Conservation (phyloP, 495 filamentous ascomycete species). For the Neurospora sp. region DNA sequence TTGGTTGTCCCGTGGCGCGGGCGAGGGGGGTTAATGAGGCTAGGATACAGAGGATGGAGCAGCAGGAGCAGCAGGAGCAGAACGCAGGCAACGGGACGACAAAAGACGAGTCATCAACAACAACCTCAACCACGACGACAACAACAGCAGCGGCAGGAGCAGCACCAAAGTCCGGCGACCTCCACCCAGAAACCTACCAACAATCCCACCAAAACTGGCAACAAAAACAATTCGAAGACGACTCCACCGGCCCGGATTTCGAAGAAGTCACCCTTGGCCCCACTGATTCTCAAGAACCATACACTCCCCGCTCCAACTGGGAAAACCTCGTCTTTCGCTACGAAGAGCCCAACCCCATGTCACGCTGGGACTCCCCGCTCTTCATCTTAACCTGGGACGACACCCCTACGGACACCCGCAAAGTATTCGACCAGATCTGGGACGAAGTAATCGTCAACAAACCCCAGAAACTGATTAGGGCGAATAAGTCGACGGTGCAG, state of each 20-base stretch:
- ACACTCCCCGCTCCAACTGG: slow-evolving; percentile 54
- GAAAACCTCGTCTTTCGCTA: slow-evolving; percentile 92
- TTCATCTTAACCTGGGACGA: slow-evolving; percentile 85
- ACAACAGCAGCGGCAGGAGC: neutral
- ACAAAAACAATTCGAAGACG: neutral
- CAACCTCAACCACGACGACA: neutral
- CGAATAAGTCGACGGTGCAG: slow-evolving; percentile 74
- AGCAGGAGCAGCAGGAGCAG: slow-evolving; percentile 1
- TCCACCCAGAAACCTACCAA: slow-evolving; percentile 1
- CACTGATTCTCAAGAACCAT: slow-evolving; percentile 30
- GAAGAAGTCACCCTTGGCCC: slow-evolving; percentile 14
- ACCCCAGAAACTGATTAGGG: slow-evolving; percentile 50
- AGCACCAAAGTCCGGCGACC: neutral
- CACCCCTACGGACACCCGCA: slow-evolving; percentile 36
- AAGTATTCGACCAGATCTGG: slow-evolving; percentile 55
- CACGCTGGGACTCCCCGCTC: slow-evolving; percentile 86
- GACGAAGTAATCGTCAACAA: slow-evolving; percentile 54
- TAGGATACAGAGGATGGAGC: slow-evolving; percentile 21
- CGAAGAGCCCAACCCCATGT: slow-evolving; percentile 94
- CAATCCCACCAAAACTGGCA: neutral
- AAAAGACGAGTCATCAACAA: slow-evolving; percentile 2
- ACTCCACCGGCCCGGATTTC: neutral
- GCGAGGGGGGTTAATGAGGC: slow-evolving; percentile 52
- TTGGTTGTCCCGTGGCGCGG: slow-evolving; percentile 65
- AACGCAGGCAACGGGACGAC: neutral